These are phyloP conservation scores for Pyrenopolyporus hunteri DNA, from an alignment of 495 filamentous ascomycete species.

Conservation along the genomic window DNA sequence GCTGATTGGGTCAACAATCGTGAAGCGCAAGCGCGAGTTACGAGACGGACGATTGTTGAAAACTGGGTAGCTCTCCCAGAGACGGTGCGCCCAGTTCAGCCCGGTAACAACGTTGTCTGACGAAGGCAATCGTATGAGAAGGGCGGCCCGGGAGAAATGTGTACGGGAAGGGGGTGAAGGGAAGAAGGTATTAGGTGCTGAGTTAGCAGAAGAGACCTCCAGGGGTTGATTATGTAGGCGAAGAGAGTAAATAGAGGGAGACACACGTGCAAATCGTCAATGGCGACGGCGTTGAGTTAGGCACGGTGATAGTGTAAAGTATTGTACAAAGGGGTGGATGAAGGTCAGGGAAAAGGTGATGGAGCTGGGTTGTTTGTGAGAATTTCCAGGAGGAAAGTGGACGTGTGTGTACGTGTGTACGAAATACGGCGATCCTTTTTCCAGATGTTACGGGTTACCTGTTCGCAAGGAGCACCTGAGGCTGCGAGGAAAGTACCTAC, in stretches of 20 bases:
- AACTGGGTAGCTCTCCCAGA: slow-evolving; percentile 14
- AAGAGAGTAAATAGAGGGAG: slow-evolving; percentile 29
- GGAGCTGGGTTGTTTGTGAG: slow-evolving; percentile 23
- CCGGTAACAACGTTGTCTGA: slow-evolving; percentile 7
- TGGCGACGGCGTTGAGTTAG: slow-evolving; percentile 5
- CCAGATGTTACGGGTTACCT: slow-evolving; percentile 40
- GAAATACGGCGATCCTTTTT: slow-evolving; percentile 38
- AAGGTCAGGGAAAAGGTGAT: slow-evolving; percentile 11
- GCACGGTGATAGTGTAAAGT: slow-evolving; percentile 24
- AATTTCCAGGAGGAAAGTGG: slow-evolving; percentile 36
- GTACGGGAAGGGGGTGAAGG: slow-evolving; percentile 24
- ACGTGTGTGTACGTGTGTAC: slow-evolving; percentile 30
- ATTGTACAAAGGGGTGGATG: slow-evolving; percentile 38
- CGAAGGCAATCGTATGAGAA: slow-evolving; percentile 7
- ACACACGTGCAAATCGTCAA: slow-evolving; percentile 19
- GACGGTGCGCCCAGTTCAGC: slow-evolving; percentile 15
- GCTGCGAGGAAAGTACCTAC: slow-evolving; percentile 22
- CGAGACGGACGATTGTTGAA: slow-evolving; percentile 18
- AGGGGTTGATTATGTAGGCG: slow-evolving; percentile 38
- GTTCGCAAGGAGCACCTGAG: slow-evolving; percentile 39
- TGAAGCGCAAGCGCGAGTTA: slow-evolving; percentile 27
- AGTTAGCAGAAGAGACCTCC: slow-evolving; percentile 32
- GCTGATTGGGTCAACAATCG: slow-evolving; percentile 21
- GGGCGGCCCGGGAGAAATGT: slow-evolving; percentile 5
- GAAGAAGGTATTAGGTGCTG: slow-evolving; percentile 35